phyloP scores from a whole-genome alignment of 306 rosid genomes.

The Styphnolobium japonicum region DNA sequence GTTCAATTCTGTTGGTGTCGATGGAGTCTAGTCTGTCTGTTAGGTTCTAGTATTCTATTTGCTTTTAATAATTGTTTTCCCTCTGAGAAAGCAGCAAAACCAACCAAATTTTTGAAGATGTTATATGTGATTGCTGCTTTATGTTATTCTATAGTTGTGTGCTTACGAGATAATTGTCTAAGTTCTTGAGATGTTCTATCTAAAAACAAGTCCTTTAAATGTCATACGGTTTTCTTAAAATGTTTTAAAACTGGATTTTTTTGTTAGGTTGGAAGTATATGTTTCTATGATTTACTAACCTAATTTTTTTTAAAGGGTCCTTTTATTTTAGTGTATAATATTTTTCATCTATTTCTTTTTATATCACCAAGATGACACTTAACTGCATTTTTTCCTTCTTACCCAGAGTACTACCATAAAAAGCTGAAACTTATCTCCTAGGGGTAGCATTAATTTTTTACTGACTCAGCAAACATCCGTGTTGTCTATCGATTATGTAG shows the following conservation, averaged over 20 bases:
- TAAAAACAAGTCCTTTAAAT: background rate
- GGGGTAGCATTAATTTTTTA: slow-evolving; percentile 54
- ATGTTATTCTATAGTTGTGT: background rate
- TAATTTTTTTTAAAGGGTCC: background rate
- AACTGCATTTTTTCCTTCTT: slow-evolving; percentile 33
- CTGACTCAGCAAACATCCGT: slow-evolving; percentile 81
- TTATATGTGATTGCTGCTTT: slow-evolving; percentile 13
- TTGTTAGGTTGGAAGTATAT: background rate
- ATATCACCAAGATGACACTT: slow-evolving; percentile 24
- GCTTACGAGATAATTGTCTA: slow-evolving; percentile 2
- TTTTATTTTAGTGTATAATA: slow-evolving; percentile 2
- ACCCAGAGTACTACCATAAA: slow-evolving; percentile 31
- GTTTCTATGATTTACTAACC: slow-evolving; percentile 24
- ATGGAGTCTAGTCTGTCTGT: background rate
- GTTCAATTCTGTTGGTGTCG: background rate
- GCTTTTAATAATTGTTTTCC: background rate
- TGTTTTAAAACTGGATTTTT: slow-evolving; percentile 8
- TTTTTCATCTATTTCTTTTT: slow-evolving; percentile 7
- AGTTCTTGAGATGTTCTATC: slow-evolving; percentile 4
- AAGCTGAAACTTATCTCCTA: slow-evolving; percentile 42
- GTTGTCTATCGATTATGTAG: slow-evolving; percentile 80
- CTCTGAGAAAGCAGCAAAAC: background rate
- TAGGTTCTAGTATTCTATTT: slow-evolving; percentile 9
- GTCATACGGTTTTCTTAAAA: background rate
- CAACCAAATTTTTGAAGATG: background rate